Conservation (phyloP, 148 eudicot genomes). For the Rhododendron simsii region DNA sequence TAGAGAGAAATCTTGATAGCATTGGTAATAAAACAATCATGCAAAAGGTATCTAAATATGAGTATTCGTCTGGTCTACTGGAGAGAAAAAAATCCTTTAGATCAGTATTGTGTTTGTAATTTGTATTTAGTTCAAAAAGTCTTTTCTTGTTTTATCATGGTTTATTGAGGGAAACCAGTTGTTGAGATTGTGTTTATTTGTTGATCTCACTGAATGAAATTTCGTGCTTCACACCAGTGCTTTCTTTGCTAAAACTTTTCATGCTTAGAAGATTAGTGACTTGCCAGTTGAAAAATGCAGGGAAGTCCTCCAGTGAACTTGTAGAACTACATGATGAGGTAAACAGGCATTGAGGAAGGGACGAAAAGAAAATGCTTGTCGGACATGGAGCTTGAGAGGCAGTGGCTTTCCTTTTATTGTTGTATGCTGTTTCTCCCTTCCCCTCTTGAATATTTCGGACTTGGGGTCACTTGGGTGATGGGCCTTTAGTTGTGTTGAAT, state of each 20-base stretch:
- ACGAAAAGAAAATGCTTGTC: neutral
- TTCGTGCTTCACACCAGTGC: neutral
- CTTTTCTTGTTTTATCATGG: neutral
- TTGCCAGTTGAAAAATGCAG: slow-evolving; percentile 27
- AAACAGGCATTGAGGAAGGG: neutral
- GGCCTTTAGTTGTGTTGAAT: neutral
- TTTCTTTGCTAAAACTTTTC: neutral
- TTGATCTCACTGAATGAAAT: neutral
- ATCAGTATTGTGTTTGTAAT: neutral
- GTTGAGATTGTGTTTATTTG: neutral
- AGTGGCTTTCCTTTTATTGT: neutral
- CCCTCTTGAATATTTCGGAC: neutral
- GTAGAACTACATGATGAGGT: slow-evolving; percentile 14
- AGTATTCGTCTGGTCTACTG: neutral
- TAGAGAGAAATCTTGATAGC: neutral
- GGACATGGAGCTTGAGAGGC: neutral
- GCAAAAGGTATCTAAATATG: neutral
- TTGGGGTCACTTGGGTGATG: slow-evolving; percentile 5
- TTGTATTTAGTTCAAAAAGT: neutral
- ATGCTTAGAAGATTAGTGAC: neutral
- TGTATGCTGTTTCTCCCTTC: slow-evolving; percentile 7
- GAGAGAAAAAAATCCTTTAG: neutral
- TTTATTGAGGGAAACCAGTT: neutral
- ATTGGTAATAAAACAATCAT: neutral
- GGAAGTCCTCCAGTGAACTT: slow-evolving; percentile 72